Base-by-base conservation (phyloP, 352 stramenopile species). In the Phytophthora melonis region DNA sequence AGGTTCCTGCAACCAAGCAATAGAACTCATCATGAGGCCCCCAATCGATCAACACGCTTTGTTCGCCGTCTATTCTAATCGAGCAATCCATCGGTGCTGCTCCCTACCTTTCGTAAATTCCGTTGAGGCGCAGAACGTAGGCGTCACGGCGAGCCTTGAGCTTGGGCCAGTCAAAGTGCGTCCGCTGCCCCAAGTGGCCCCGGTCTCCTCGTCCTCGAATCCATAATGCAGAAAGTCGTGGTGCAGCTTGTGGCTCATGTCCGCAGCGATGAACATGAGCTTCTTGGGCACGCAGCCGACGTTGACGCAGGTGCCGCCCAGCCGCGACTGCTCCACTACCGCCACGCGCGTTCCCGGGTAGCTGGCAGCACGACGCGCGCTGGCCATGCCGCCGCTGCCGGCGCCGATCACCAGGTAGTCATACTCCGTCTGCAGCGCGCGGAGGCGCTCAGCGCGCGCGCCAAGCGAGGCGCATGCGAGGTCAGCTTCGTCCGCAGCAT, bases 271-370 rank as follows among this genome's bases (percentile, higher is more conserved):
- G 66, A 85, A 93, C 97, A 99, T 99, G 61, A 99, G 92, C 78
- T 99, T 99, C 83, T 99, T 99, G n/a, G 98, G 98, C 50, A 99
- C 97, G 84, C 98, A 99, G 62, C 98, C 97, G 1, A 99, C 97
- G 78, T 99, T 99, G 57, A 99, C 98, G 70, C 98, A 99, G n/a
- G 98, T 99, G 61, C 98, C 98, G 57, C 97, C 98, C 58, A 95
- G 77, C 36, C 83, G 83, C 57, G 77, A 78, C n/a, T 89, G 84
- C 80, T 99, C 98, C 25, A 99, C 87, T 16, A 99, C 84, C 3
- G 94, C 97, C 21, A 99, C 97, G 72, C 98, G 98, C 88, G 82
- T 99, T 90, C 58, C 79, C 57, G 67, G 68, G 71, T 88, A 91
- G 27, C 74, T 80, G 21, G 95, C 96, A 11, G 97, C 93, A 66